These are phyloP conservation scores for Lactarius tabidus DNA, from an alignment of 768 basidiomycete species.

Conservation along the genomic window DNA sequence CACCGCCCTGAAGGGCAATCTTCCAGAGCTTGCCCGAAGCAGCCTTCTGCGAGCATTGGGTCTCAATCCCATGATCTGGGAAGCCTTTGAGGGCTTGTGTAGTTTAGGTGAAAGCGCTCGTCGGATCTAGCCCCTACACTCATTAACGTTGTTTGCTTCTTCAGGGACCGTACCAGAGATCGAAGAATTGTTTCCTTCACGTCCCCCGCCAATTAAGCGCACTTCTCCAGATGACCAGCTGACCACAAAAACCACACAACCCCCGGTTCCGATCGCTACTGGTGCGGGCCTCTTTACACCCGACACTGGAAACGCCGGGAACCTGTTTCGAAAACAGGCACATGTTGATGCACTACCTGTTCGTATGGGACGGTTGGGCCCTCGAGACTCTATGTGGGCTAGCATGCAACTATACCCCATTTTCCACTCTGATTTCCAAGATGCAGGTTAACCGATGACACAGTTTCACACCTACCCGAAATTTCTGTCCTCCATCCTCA, in stretches of 20 bases:
- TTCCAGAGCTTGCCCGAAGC: conserved; percentile 63
- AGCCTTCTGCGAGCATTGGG: conserved; percentile 70
- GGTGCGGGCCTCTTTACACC: conserved; percentile 77
- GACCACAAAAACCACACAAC: conserved; percentile 33
- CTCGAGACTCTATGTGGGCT: conserved; percentile 62
- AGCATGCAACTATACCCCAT: background rate
- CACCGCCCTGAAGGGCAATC: conserved; percentile 75
- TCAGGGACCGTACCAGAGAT: conserved; percentile 67
- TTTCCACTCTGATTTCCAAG: conserved; percentile 5
- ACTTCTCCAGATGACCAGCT: conserved; percentile 49
- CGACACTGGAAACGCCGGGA: conserved; percentile 52
- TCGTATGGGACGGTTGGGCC: conserved; percentile 50
- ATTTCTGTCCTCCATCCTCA: conserved; percentile 51
- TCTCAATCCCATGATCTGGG: conserved; percentile 81
- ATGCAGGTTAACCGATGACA: conserved; percentile 41
- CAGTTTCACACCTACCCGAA: conserved; percentile 50
- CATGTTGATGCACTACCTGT: conserved; percentile 49
- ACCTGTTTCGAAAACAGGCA: conserved; percentile 52
- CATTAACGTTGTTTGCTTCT: conserved; percentile 22
- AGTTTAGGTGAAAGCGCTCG: conserved; percentile 49
- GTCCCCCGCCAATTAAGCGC: conserved; percentile 52
- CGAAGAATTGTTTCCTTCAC: conserved; percentile 67
- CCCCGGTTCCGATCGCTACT: conserved; percentile 49
- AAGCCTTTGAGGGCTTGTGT: conserved; percentile 88
- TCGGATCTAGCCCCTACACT: background rate